Evolutionary conservation across 1,284 basidiomycete species (phyloP), one percentile per base, ranked within the genome.

Genomic region (Puccinia horiana): DNA sequence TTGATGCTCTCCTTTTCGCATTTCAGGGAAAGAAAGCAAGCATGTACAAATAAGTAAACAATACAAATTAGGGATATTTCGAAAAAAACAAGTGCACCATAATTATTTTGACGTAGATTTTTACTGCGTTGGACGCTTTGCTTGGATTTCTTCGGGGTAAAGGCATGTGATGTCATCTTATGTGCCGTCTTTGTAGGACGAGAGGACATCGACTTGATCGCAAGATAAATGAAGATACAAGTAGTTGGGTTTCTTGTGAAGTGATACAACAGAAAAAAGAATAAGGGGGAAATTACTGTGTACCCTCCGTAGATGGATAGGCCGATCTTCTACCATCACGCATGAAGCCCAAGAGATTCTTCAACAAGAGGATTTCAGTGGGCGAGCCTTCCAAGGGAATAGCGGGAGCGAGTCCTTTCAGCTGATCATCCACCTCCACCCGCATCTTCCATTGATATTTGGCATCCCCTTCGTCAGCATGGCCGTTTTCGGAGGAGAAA

Each of bases 391-490:
- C 42, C 16, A 26, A 12, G 14, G n/a, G 37, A 0, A 42, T 14
- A 23, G 40, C n/a, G 6, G 8, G 35, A 23, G 40, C 35, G 56
- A 9, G 12, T 35, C 32, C 54, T 56, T 75, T 54, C 37, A 49
- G 16, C 16, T 54, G 56, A 32, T 82, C 80, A 75, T 75, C 80
- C 8, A 82, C 80, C 65, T 76, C 61, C 12, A 82, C 80, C n/a
- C 80, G 70, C 72, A 82, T 76, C 65, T 82, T 82, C 80, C 80
- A 82, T n/a, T 82, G 56, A 40, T 61, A 82, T 52, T 74, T 63
- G 16, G 61, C 47, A 40, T 82, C 80, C 2, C 47, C 56, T 20
- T 75, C 80, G 47, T 73, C 29, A 18, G n/a, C 72, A 16, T 37
- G 35, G 9, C 72, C 72, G 44, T 61, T 52, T 47, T 63, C 56